phyloP scores from a whole-genome alignment of 345 rosid genomes.

The Eucalyptus leucophloia region DNA sequence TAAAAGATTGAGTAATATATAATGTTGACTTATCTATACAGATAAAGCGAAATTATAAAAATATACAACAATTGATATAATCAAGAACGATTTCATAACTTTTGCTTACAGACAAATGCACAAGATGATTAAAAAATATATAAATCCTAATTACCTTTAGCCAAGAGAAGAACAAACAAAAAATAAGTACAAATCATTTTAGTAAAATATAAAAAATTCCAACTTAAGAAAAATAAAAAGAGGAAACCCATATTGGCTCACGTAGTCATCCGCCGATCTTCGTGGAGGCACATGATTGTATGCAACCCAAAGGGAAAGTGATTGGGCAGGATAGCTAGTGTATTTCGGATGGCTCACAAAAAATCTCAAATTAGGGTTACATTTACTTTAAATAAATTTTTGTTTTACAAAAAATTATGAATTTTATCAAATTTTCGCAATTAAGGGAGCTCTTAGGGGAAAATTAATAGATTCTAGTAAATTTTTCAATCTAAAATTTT shows the following conservation, averaged over 20 bases:
- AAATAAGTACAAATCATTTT: neutral
- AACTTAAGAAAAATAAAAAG: neutral
- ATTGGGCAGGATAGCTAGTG: neutral
- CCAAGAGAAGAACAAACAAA: neutral
- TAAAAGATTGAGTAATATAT: neutral
- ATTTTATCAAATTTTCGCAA: too few species aligned
- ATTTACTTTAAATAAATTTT: too few species aligned
- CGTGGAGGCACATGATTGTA: neutral
- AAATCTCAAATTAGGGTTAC: neutral
- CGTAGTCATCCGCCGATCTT: neutral
- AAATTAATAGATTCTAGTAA: neutral
- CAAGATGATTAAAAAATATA: neutral
- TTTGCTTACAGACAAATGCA: neutral
- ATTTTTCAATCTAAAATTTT: neutral
- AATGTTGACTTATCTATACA: neutral
- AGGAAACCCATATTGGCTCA: neutral
- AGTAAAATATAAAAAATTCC: neutral
- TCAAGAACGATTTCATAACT: neutral
- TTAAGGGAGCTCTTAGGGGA: neutral
- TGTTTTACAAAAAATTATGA: neutral
- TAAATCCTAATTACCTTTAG: neutral
- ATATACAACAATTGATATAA: neutral
- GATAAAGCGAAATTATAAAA: neutral
- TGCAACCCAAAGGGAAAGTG: neutral
- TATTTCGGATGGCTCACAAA: too few species aligned